A percentile compares a stretch with the other conserved stretches of the same genome.
phyloP scores from a whole-genome alignment of 768 basidiomycete species.

The Auricularia sp. region DNA sequence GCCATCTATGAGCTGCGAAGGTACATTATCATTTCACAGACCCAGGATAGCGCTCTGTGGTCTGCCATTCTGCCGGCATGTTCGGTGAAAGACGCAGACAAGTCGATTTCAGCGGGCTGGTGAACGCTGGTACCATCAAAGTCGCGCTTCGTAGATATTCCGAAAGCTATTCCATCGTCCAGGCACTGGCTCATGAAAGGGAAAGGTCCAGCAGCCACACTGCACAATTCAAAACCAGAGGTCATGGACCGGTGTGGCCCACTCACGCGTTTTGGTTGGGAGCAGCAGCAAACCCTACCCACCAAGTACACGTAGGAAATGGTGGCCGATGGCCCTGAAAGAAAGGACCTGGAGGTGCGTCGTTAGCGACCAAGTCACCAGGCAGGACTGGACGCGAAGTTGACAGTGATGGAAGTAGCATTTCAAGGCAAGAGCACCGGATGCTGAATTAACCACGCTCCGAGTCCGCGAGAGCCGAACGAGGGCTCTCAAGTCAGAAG shows the following conservation, averaged over 20 bases:
- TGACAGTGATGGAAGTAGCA: not conserved
- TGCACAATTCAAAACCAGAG: constrained; percentile 4
- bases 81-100: constrained; percentile 24
- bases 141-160: constrained; percentile 20
- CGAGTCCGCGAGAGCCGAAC: no score
- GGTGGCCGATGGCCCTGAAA: constrained; percentile 26
- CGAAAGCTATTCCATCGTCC: constrained; percentile 21
- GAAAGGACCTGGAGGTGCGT: constrained; percentile 24
- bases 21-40: constrained; percentile 3
- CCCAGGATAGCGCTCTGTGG: constrained; percentile 27
- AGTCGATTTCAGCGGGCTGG: constrained; percentile 24
- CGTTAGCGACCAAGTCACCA: constrained; percentile 20
- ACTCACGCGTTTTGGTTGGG: constrained; percentile 18
- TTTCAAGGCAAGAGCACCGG: not conserved
- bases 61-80: constrained; percentile 20
- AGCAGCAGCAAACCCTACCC: constrained; percentile 25
- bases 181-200: constrained; percentile 23
- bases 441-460: no score
- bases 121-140: constrained; percentile 26
- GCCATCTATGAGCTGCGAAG: not conserved
- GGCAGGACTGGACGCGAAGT: not conserved
- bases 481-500: no score
- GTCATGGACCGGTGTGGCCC: not conserved
- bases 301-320: constrained; percentile 28
- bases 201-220: constrained; percentile 24